These are phyloP conservation scores for Neonectria coccinea DNA, from an alignment of 2,329 filamentous ascomycete genomes.

Conservation along the genomic window DNA sequence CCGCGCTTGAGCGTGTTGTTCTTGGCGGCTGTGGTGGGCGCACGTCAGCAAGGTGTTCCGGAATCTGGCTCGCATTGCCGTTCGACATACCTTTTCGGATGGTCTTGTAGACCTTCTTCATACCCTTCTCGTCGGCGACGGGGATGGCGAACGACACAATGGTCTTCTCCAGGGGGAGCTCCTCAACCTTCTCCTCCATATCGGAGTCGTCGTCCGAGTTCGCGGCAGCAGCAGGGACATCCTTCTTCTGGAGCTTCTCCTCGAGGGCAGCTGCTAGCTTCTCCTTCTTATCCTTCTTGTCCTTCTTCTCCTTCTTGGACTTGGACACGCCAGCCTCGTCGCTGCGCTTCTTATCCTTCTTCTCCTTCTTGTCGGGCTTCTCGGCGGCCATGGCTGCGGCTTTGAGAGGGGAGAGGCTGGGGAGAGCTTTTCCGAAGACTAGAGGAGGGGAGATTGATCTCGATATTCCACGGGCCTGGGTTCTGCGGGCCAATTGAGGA, in stretches of 20 bases:
- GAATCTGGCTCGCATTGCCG: constrained; percentile 1
- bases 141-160: constrained; percentile 88
- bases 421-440: constrained; percentile 23
- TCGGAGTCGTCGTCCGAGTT: constrained; percentile 59
- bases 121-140: constrained; percentile 81
- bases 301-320: constrained; percentile 70
- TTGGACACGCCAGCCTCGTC: constrained; percentile 66
- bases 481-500: constrained; percentile 39
- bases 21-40: constrained; percentile 78
- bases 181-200: constrained; percentile 59
- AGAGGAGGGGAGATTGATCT: constrained; percentile 25
- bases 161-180: constrained; percentile 62
- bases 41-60: constrained; percentile 32
- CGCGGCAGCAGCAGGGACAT: constrained; percentile 55
- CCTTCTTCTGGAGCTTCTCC: constrained; percentile 71
- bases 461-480: constrained; percentile 19
- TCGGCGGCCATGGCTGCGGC: constrained; percentile 59
- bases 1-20: constrained; percentile 96
- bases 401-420: constrained; percentile 15
- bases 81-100: constrained; percentile 65
- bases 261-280: constrained; percentile 76
- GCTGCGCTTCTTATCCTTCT: constrained; percentile 71
- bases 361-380: constrained; percentile 64
- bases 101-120: constrained; percentile 71
- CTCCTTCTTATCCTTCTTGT: constrained; percentile 76